Evolutionary conservation across 805 yeast species (phyloP).

Genomic region (Cyberlindnera xishuangbannaensis): DNA sequence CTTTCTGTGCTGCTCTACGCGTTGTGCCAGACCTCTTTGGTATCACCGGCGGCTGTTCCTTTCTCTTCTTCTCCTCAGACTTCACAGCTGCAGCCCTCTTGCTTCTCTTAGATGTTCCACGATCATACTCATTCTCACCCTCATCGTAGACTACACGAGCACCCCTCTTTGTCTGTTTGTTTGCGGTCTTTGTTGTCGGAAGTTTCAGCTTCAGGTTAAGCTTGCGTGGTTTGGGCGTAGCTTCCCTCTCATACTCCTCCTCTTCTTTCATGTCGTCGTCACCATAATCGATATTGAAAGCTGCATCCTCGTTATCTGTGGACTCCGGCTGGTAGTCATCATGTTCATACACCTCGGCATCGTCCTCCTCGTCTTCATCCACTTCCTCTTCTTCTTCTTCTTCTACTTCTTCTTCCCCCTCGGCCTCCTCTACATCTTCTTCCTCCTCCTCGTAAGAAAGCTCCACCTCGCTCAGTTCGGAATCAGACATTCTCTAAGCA

Average conservation of each 20-base stretch:
- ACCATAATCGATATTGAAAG: conserved; percentile 11
- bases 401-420: conserved; percentile 14
- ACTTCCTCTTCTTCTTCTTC: conserved; percentile 16
- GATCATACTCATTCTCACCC: conserved; percentile 1
- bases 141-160: conserved; percentile 5
- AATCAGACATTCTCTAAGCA: too few relatives aligned
- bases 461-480: conserved; percentile 13
- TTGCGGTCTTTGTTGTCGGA: conserved; percentile 3
- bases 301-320: conserved; percentile 14
- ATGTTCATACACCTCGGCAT: conserved; percentile 10
- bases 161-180: conserved; percentile 1
- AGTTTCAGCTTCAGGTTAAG: conserved; percentile 17
- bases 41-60: conserved; percentile 1
- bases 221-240: conserved; percentile 8
- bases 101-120: conserved; percentile 1
- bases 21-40: conserved; percentile 6
- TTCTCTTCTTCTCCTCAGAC: conserved; percentile 1
- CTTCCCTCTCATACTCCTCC: conserved; percentile 9
- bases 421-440: conserved; percentile 13
- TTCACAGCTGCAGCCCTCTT: conserved; percentile 3
- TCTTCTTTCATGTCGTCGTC: too few relatives aligned
- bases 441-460: conserved; percentile 10
- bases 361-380: conserved; percentile 13
- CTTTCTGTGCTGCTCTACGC: conserved; percentile 9
- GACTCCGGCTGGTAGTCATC: conserved; percentile 10